Conservation (phyloP, 495 filamentous ascomycete genomes). For the Penicillium malachiteum region DNA sequence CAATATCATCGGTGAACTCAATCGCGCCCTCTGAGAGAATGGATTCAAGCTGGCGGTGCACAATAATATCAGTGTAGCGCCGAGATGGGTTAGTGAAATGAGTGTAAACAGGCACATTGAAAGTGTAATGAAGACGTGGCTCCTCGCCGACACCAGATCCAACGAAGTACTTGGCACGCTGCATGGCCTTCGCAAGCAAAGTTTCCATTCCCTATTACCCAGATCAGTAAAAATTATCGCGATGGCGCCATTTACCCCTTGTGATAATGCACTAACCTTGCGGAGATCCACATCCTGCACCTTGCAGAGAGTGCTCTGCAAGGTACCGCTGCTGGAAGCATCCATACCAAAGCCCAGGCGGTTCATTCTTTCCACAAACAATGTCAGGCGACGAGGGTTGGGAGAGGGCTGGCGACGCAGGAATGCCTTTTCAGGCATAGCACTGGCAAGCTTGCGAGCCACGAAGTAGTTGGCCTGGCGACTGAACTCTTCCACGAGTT, state of each 20-base stretch:
- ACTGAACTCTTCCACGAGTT: constrained; percentile 90
- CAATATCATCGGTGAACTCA: constrained; percentile 87
- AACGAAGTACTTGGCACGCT: constrained; percentile 92
- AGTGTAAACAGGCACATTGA: constrained; percentile 92
- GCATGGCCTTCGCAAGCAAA: constrained; percentile 88
- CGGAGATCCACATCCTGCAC: constrained; percentile 83
- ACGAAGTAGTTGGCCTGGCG: constrained; percentile 88
- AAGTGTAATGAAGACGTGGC: constrained; percentile 79
- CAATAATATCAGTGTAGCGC: constrained; percentile 91
- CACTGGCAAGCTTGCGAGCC: constrained; percentile 75
- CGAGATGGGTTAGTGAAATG: constrained; percentile 96
- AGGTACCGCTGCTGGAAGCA: constrained; percentile 78
- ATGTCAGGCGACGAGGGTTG: constrained; percentile 82
- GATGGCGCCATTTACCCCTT: not conserved
- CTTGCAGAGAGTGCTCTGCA: constrained; percentile 91
- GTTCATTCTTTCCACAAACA: constrained; percentile 90
- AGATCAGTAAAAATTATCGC: constrained; percentile 1
- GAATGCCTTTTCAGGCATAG: constrained; percentile 87
- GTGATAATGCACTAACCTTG: constrained; percentile 51
- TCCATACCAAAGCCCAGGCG: constrained; percentile 87
- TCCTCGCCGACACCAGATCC: constrained; percentile 70
- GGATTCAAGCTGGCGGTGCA: constrained; percentile 91
- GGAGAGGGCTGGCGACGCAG: constrained; percentile 83
- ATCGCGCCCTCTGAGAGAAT: constrained; percentile 77
- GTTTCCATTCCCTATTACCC: constrained; percentile 82